These are phyloP conservation scores for Ophiorrhiza pumila DNA, from an alignment of 257 asterid genomes.

Conservation along the genomic window DNA sequence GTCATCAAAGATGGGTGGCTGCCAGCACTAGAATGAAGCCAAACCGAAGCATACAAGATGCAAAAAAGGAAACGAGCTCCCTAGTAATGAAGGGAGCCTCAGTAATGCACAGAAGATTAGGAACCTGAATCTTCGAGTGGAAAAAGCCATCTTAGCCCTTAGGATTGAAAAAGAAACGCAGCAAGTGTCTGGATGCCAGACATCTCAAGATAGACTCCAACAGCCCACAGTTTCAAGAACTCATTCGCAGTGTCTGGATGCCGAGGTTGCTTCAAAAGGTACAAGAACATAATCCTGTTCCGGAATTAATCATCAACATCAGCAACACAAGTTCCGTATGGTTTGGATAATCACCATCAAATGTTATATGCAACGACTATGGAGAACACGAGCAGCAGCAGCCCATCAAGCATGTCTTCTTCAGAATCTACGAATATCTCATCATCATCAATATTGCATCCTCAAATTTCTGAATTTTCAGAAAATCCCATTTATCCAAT, in stretches of 20 bases:
- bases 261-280: slow-evolving; percentile 35
- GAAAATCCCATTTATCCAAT: not conserved
- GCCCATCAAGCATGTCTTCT: slow-evolving; percentile 3
- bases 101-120: no score
- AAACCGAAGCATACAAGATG: no score
- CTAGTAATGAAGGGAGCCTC: no score
- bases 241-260: slow-evolving; percentile 32
- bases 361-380: not conserved
- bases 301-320: not conserved
- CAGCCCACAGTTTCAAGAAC: slow-evolving; percentile 28
- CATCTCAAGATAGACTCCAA: slow-evolving; percentile 33
- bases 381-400: slow-evolving; percentile 14
- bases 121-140: no score
- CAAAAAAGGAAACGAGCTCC: no score
- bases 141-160: no score
- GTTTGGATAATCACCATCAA: not conserved
- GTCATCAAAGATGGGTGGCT: slow-evolving; percentile 3
- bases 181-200: no score
- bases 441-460: no score
- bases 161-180: no score
- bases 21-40: slow-evolving; percentile 11
- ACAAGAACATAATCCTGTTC: slow-evolving; percentile 3
- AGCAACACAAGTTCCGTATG: slow-evolving; percentile 1
- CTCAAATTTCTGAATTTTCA: slow-evolving; percentile 1
- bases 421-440: slow-evolving; percentile 15